A percentile compares a stretch with the other conserved stretches of the same genome.
Evolutionary conservation across 2,329 filamentous ascomycete genomes (phyloP).

Genomic region (Aureobasidium mangrovei): DNA sequence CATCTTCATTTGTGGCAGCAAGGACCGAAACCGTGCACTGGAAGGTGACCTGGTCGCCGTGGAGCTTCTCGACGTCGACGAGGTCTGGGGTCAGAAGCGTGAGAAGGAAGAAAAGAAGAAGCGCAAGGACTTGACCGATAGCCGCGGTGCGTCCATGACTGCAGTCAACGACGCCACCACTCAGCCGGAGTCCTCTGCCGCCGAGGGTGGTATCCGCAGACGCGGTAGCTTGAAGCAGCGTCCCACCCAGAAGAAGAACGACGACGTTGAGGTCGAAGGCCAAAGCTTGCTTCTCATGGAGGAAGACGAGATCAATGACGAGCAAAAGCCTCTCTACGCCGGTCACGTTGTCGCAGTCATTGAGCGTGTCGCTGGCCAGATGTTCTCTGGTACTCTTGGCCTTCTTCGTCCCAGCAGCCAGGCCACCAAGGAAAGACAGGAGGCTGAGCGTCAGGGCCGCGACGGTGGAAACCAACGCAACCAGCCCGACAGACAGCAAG

Average conservation of each 20-base stretch:
- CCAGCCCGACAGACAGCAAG: constrained; percentile 75
- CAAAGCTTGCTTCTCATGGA: constrained; percentile 94
- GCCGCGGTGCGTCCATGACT: constrained; percentile 67
- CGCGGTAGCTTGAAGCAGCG: constrained; percentile 93
- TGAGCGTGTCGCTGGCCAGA: constrained; percentile 92
- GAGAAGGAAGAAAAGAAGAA: constrained; percentile 99
- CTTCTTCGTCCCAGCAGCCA: constrained; percentile 93
- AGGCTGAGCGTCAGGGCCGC: constrained; percentile 85
- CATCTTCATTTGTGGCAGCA: constrained; percentile 99
- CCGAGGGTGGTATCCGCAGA: constrained; percentile 79
- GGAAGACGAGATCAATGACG: constrained; percentile 97
- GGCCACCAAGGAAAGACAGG: constrained; percentile 98
- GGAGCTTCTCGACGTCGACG: constrained; percentile 92
- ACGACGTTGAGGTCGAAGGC: constrained; percentile 96
- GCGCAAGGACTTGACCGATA: constrained; percentile 96
- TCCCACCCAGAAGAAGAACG: constrained; percentile 99
- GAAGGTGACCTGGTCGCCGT: constrained; percentile 94
- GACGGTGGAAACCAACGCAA: constrained; percentile 66
- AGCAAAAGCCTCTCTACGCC: constrained; percentile 93
- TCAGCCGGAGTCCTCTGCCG: constrained; percentile 51
- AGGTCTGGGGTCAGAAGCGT: constrained; percentile 97
- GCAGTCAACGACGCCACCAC: constrained; percentile 50
- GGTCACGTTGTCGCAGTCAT: constrained; percentile 96
- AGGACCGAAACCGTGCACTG: constrained; percentile 92
- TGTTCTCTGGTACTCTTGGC: constrained; percentile 93